These are phyloP conservation scores for Calycina herbarum DNA, from an alignment of 2,329 filamentous ascomycete species.

Conservation along the genomic window DNA sequence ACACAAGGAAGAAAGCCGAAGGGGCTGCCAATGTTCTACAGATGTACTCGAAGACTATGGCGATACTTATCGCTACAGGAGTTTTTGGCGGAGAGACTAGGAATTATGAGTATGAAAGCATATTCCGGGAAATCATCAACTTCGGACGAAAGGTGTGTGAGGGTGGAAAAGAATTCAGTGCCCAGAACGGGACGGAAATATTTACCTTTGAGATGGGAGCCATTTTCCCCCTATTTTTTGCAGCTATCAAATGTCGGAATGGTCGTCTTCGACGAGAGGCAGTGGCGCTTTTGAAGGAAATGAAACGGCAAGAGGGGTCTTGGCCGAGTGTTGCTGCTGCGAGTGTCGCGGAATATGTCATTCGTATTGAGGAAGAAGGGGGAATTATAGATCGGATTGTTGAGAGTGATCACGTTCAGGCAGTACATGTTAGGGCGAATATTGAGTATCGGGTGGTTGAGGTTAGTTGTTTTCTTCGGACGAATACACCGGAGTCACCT, in stretches of 20 bases:
- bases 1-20: not conserved
- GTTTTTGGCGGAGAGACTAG: not conserved
- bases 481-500: not conserved
- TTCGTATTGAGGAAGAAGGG: slow-evolving; percentile 20
- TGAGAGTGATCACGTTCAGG: slow-evolving; percentile 14
- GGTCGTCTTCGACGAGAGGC: slow-evolving; percentile 15
- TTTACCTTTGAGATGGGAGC: slow-evolving; percentile 24
- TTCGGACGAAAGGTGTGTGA: slow-evolving; percentile 11
- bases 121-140: slow-evolving; percentile 15
- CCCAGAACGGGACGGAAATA: not conserved
- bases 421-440: slow-evolving; percentile 6
- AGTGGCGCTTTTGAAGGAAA: slow-evolving; percentile 42
- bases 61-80: not conserved
- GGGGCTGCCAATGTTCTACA: not conserved
- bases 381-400: not conserved
- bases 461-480: slow-evolving; percentile 14
- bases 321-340: slow-evolving; percentile 49
- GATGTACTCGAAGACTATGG: not conserved
- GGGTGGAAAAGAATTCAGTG: not conserved
- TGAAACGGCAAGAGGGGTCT: slow-evolving; percentile 63
- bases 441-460: slow-evolving; percentile 10
- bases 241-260: slow-evolving; percentile 20
- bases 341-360: slow-evolving; percentile 16
- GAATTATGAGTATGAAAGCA: not conserved
- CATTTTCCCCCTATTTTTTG: slow-evolving; percentile 18